Base-by-base conservation (phyloP, 2,329 filamentous ascomycete genomes). In the Clonostachys chloroleuca region DNA sequence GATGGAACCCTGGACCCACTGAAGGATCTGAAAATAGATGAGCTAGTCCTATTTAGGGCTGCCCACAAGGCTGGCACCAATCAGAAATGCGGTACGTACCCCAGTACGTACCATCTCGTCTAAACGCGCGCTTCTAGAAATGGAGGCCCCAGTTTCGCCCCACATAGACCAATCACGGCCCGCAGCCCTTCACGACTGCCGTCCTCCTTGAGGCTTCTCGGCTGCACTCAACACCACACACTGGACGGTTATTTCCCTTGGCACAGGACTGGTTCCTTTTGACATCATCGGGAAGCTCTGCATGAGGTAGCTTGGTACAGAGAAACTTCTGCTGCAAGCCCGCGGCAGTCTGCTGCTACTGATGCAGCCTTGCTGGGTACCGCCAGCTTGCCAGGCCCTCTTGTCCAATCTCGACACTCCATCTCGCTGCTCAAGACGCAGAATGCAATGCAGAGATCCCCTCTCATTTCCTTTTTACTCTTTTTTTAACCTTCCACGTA, bases 51-150 rank as follows among this genome's bases (percentile, higher is more conserved):
- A 3, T 14, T 36, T 6, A 14, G 43, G 43, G 17, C 9, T 10
- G 24, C 6, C 24, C 24, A 30, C 9, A 30, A 30, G 24, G 24
- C 24, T 30, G 24, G 24, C 24, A 30, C 24, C 24, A 30, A 30
- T 37, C 35, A 34, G 30, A 33, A 12, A 2, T 5, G n/a, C n/a
- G 43, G 43, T 8, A n/a, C 37, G 34, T 13, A 12, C 17, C 33
- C 43, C 14, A 34, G 43, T 45, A 36, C 43, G 33, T 36, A 45
- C 43, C n/a, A n/a, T 13, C 7, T 45, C 12, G 17, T 20, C 14
- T 45, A 36, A 36, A 45, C 43, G 43, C 43, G 43, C 43, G 43
- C 43, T 24, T 45, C 13, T 35, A n/a, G 16, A 33, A 30, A 17
- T 17, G 34, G 17, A 14, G 33, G n/a, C 17, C 43, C 33, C n/a